Conservation (phyloP, 2,329 filamentous ascomycete species). For the Huntiella omanensis region DNA sequence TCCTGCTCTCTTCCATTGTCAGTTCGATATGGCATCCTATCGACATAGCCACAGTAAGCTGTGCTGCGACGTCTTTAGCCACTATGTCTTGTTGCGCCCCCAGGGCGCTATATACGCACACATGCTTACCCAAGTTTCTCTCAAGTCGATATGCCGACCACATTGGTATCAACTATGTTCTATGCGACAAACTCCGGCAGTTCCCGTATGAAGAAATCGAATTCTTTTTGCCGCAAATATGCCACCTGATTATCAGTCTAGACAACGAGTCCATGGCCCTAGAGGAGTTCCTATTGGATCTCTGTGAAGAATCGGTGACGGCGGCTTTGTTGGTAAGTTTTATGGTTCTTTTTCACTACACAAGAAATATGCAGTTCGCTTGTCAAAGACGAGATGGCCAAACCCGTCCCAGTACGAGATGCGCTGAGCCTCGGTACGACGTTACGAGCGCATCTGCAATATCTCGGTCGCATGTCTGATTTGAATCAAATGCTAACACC, state of each 20-base stretch:
- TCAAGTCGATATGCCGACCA: conserved; percentile 69
- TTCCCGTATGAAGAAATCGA: conserved; percentile 85
- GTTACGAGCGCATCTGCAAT: not conserved
- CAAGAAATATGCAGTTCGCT: not conserved
- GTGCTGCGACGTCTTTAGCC: not conserved
- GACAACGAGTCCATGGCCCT: conserved; percentile 84
- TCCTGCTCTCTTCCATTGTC: not conserved
- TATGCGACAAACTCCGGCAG: conserved; percentile 74
- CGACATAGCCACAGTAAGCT: not conserved
- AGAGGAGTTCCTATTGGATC: conserved; percentile 70
- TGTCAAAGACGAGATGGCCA: not conserved
- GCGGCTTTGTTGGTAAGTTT: conserved; percentile 58
- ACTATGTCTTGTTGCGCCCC: not conserved
- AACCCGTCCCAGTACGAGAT: too few species aligned
- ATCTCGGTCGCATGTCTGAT: conserved; percentile 1
- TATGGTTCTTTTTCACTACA: not conserved
- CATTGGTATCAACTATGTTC: conserved; percentile 75
- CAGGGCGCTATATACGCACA: not conserved
- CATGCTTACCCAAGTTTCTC: conserved; percentile 6
- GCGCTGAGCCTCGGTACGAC: too few species aligned
- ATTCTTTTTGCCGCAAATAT: conserved; percentile 78
- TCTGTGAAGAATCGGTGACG: conserved; percentile 76
- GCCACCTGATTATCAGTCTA: conserved; percentile 71
- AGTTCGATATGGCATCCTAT: not conserved
- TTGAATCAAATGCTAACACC: too few species aligned